Conservation (phyloP, 805 yeast species). For the Lipomyces japonicus region DNA sequence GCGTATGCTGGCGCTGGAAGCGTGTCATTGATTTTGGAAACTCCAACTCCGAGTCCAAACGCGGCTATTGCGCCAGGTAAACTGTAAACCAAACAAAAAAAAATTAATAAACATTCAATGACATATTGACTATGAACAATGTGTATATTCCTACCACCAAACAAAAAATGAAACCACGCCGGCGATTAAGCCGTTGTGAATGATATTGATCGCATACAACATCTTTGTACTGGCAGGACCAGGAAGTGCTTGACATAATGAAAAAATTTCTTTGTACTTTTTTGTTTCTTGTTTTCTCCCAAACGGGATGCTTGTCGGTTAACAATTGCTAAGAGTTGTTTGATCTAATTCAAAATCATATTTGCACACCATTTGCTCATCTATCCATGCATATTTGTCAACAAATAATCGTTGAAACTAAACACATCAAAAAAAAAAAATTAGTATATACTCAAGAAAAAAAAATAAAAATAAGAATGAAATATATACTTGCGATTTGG, state of each 20-base stretch:
- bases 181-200: not conserved
- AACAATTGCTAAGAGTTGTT: not conserved
- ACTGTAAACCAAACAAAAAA: not conserved
- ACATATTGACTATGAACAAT: not conserved
- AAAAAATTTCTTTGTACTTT: constrained; percentile 5
- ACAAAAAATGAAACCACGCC: constrained; percentile 1
- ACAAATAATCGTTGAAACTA: not conserved
- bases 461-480: not conserved
- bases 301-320: not conserved
- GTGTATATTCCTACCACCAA: not conserved
- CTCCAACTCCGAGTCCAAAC: constrained; percentile 3
- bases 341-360: not conserved
- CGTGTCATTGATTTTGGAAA: not conserved
- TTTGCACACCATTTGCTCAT: constrained; percentile 5
- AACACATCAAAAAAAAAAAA: not conserved
- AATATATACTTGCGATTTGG: not conserved
- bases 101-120: too few relatives aligned
- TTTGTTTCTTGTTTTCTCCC: not conserved
- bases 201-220: not conserved
- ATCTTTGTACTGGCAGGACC: constrained; percentile 7
- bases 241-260: constrained; percentile 2
- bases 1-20: constrained; percentile 6
- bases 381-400: constrained; percentile 1
- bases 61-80: constrained; percentile 8
- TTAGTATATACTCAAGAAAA: not conserved